Evolutionary conservation across 2,329 filamentous ascomycete species (phyloP).

Genomic region (Diaporthe vaccinii): DNA sequence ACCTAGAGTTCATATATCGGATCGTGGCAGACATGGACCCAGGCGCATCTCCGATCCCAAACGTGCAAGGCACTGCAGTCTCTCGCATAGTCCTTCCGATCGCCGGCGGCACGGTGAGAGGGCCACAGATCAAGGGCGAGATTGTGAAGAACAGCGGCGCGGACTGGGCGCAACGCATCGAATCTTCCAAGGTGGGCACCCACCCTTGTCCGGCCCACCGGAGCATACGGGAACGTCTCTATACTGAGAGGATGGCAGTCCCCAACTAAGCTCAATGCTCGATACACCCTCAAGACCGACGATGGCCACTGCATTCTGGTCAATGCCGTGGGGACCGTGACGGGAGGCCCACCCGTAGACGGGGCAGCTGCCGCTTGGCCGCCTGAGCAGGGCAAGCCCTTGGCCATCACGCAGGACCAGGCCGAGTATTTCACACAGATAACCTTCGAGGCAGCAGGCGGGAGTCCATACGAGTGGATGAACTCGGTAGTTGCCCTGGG

Average conservation of each 20-base stretch:
- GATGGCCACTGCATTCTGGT: slow-evolving; percentile 44
- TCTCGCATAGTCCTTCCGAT: slow-evolving; percentile 45
- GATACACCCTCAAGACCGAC: slow-evolving; percentile 43
- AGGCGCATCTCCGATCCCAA: slow-evolving; percentile 39
- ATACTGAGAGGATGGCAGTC: slow-evolving; percentile 11
- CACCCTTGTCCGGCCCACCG: neutral
- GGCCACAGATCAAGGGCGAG: slow-evolving; percentile 42
- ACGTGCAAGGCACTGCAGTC: slow-evolving; percentile 39
- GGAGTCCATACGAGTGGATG: slow-evolving; percentile 43
- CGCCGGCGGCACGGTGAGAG: slow-evolving; percentile 41
- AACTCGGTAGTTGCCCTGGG: slow-evolving; percentile 43
- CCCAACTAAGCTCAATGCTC: slow-evolving; percentile 42
- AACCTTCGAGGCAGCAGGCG: slow-evolving; percentile 43
- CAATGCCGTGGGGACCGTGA: slow-evolving; percentile 39
- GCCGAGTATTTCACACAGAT: slow-evolving; percentile 46
- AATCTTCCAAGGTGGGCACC: slow-evolving; percentile 38
- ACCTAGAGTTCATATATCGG: slow-evolving; percentile 45
- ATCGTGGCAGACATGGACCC: slow-evolving; percentile 44
- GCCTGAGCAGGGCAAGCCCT: neutral
- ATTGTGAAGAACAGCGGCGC: slow-evolving; percentile 45
- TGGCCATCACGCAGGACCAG: slow-evolving; percentile 41
- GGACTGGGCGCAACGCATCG: slow-evolving; percentile 43
- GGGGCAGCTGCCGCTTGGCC: slow-evolving; percentile 1
- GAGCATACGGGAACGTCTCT: too few species aligned
- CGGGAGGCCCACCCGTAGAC: neutral